Percentiles rank a stretch among this genome's conserved stretches.
These are phyloP conservation scores for Syncephalis plumigaleata DNA, from an alignment of 371 early-diverging fungal genomes.

Conservation along the genomic window DNA sequence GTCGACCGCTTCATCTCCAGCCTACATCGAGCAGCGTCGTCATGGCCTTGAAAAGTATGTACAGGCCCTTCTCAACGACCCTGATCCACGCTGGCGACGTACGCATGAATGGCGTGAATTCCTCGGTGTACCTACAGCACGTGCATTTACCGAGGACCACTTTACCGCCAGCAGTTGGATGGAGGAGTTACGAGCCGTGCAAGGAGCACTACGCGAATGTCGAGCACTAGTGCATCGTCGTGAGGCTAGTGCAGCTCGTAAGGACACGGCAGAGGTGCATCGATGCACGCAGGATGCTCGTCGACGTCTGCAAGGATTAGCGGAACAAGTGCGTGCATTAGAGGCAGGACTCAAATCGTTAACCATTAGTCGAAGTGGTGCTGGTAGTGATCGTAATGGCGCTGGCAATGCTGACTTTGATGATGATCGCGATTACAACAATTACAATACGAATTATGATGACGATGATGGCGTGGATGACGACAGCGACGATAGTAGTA, in stretches of 20 bases:
- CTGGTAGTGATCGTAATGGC: too few species aligned
- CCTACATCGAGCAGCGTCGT: constrained; percentile 58
- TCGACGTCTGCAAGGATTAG: constrained; percentile 31
- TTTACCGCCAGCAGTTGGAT: constrained; percentile 72
- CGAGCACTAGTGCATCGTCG: constrained; percentile 45
- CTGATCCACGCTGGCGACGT: constrained; percentile 62
- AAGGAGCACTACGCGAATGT: constrained; percentile 40
- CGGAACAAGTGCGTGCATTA: constrained; percentile 26
- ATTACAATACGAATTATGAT: constrained; percentile 45
- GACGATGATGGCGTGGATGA: constrained; percentile 57
- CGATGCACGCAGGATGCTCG: constrained; percentile 23
- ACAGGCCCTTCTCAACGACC: constrained; percentile 43
- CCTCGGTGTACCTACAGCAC: constrained; percentile 42
- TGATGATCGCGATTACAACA: background rate
- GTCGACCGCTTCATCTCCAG: constrained; percentile 35
- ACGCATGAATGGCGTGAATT: constrained; percentile 57
- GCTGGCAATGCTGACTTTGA: too few species aligned
- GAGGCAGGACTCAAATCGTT: constrained; percentile 5
- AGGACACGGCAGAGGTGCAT: constrained; percentile 54
- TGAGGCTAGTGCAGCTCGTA: constrained; percentile 53
- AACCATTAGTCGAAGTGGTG: too few species aligned
- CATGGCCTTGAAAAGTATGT: constrained; percentile 63
- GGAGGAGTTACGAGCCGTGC: constrained; percentile 46
- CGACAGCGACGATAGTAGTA: constrained; percentile 55
- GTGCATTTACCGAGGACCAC: constrained; percentile 18